Evolutionary conservation across 2,329 filamentous ascomycete genomes (phyloP), one percentile per base, ranked within the genome.

Genomic region (Cladophialophora psammophila): DNA sequence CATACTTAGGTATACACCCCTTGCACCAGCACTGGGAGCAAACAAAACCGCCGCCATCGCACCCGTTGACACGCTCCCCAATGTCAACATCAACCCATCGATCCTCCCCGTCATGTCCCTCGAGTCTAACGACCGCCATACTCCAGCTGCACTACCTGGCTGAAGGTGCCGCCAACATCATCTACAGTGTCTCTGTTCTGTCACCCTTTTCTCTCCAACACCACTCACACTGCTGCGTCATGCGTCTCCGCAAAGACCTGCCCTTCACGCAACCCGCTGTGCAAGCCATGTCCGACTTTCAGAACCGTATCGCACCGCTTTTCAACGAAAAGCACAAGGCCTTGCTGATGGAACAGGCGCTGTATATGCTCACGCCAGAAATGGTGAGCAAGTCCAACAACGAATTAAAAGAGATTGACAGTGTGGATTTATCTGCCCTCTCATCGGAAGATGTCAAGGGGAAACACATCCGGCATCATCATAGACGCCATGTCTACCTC

Each of bases 91-190:
- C 31, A 57, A 31, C 50, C 12, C 68, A 67, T 53, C 18, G 32
- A n/a, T 42, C 60, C 9, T 65, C 60, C 15, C 26, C 68, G n/a
- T 57, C 48, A 20, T 67, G 68, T 35, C 68, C 64, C 1, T 36
- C 60, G 12, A 40, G 56, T 13, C 52, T 70, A 36, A 34, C 55
- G 8, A 18, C n/a, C 4, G 66, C 68, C 31, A 42, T 12, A 1
- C 35, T 70, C 20, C 59, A 65, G 13, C 66, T 72, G 6, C 58
- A 66, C 45, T 87, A 86, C 69, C 77, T 88, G 9, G 84, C 83
- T 31, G 91, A 95, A 77, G 92, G 91, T 31, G 89, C 90, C 31
- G 91, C 92, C 61, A 94, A 95, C 76, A 85, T 90, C 60, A 89
- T 94, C 69, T 93, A 69, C 64, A 71, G 76, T 61, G 52, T 70